phyloP scores from a whole-genome alignment of 2,329 filamentous ascomycete species.

The Fusarium aywerte region DNA sequence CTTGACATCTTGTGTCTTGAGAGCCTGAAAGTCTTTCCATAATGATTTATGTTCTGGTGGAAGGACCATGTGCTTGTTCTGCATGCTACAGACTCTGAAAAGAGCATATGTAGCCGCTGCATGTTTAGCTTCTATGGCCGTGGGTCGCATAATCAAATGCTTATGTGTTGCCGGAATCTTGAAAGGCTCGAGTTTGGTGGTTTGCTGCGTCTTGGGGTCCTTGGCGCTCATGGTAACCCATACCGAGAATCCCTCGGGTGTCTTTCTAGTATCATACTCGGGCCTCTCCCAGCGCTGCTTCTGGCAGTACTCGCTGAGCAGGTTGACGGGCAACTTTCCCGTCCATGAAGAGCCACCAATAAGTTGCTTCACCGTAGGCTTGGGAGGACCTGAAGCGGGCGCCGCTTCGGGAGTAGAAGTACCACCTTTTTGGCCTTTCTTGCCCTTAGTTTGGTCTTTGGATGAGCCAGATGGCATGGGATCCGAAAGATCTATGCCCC shows the following conservation, averaged over 20 bases:
- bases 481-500: constrained; percentile 40
- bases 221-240: constrained; percentile 80
- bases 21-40: constrained; percentile 88
- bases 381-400: constrained; percentile 59
- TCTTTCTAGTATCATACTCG: constrained; percentile 85
- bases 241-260: constrained; percentile 78
- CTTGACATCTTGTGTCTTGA: constrained; percentile 84
- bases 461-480: constrained; percentile 50
- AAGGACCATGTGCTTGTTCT: constrained; percentile 93
- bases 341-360: constrained; percentile 98
- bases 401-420: constrained; percentile 48
- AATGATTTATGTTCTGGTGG: constrained; percentile 89
- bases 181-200: constrained; percentile 80
- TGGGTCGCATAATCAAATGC: constrained; percentile 78
- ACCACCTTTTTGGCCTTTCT: constrained; percentile 52
- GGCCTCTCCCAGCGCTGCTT: constrained; percentile 96
- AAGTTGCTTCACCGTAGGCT: constrained; percentile 77
- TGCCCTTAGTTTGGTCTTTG: constrained; percentile 60
- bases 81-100: constrained; percentile 93
- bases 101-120: constrained; percentile 92
- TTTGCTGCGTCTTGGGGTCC: constrained; percentile 85
- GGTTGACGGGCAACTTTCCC: constrained; percentile 92
- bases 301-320: constrained; percentile 93
- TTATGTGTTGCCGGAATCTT: constrained; percentile 81
- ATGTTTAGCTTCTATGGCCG: constrained; percentile 89